phyloP scores from a whole-genome alignment of 257 asterid species.

The Przewalskia tangutica region DNA sequence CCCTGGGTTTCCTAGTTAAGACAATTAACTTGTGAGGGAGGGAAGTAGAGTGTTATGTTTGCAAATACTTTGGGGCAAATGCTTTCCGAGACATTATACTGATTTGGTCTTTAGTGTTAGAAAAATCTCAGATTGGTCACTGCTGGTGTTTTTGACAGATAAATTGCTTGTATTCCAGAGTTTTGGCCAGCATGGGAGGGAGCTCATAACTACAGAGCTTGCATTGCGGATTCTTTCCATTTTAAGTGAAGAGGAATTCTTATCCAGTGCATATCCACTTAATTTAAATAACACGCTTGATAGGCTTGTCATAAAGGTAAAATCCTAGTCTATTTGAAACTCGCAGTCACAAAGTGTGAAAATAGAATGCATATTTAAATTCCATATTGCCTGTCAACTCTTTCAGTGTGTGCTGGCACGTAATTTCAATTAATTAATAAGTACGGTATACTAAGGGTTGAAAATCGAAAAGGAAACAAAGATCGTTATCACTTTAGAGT shows the following conservation, averaged over 20 bases:
- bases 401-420: not conserved
- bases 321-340: not conserved
- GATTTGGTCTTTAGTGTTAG: slow-evolving; percentile 34
- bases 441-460: not conserved
- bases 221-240: slow-evolving; percentile 79
- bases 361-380: not conserved
- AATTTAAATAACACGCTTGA: slow-evolving; percentile 56
- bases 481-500: not conserved
- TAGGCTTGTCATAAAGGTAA: slow-evolving; percentile 84
- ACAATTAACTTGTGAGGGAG: not conserved
- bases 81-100: slow-evolving; percentile 6
- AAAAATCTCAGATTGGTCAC: slow-evolving; percentile 78
- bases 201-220: slow-evolving; percentile 94
- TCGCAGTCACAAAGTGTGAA: not conserved
- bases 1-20: not conserved
- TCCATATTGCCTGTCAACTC: not conserved
- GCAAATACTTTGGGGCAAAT: slow-evolving; percentile 5
- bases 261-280: slow-evolving; percentile 56
- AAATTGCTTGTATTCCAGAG: slow-evolving; percentile 98
- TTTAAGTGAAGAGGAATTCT: slow-evolving; percentile 91
- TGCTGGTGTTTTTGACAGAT: slow-evolving; percentile 95
- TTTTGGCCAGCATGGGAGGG: slow-evolving; percentile 99
- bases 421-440: not conserved
- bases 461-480: not conserved
- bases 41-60: not conserved